A percentile compares a stretch with the other conserved stretches of the same genome.
These are phyloP conservation scores for Debaryomyces udenii DNA, from an alignment of 1,139 yeast species.

Conservation along the genomic window DNA sequence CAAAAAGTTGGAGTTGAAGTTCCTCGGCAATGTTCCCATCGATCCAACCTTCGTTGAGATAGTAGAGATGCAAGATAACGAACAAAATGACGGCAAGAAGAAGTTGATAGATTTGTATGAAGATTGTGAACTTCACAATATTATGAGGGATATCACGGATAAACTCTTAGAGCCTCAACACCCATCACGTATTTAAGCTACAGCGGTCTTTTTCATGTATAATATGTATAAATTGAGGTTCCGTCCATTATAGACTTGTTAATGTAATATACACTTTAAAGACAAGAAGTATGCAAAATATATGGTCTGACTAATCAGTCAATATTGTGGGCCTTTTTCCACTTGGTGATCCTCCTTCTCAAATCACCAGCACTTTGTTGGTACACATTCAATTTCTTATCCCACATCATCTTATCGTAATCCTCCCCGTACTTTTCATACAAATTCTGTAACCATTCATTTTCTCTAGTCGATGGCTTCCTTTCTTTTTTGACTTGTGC, in stretches of 20 bases:
- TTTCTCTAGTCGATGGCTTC: slow-evolving; percentile 70
- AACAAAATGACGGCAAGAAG: slow-evolving; percentile 19
- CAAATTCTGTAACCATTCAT: slow-evolving; percentile 66
- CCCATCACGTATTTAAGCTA: slow-evolving; percentile 31
- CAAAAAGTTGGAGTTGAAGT: slow-evolving; percentile 58
- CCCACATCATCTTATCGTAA: slow-evolving; percentile 90
- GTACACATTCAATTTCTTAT: slow-evolving; percentile 75
- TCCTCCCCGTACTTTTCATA: slow-evolving; percentile 85
- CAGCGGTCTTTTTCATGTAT: slow-evolving; percentile 2
- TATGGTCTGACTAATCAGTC: slow-evolving; percentile 10
- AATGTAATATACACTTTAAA: slow-evolving; percentile 7
- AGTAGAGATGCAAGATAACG: slow-evolving; percentile 61
- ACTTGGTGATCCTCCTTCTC: slow-evolving; percentile 64
- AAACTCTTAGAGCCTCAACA: slow-evolving; percentile 42
- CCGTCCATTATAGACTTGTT: background rate
- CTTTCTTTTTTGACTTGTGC: slow-evolving; percentile 54
- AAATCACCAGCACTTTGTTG: slow-evolving; percentile 89
- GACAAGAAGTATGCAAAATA: slow-evolving; percentile 5
- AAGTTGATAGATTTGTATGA: slow-evolving; percentile 41
- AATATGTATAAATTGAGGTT: slow-evolving; percentile 4
- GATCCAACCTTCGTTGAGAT: slow-evolving; percentile 89
- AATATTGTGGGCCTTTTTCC: slow-evolving; percentile 56
- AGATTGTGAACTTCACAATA: slow-evolving; percentile 41
- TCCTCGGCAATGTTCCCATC: slow-evolving; percentile 86
- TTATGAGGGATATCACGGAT: slow-evolving; percentile 56